Percentiles rank a stretch among this genome's conserved stretches.
Evolutionary conservation across 768 basidiomycete species (phyloP).

Genomic region (Rhodotorula sphaerocarpa): DNA sequence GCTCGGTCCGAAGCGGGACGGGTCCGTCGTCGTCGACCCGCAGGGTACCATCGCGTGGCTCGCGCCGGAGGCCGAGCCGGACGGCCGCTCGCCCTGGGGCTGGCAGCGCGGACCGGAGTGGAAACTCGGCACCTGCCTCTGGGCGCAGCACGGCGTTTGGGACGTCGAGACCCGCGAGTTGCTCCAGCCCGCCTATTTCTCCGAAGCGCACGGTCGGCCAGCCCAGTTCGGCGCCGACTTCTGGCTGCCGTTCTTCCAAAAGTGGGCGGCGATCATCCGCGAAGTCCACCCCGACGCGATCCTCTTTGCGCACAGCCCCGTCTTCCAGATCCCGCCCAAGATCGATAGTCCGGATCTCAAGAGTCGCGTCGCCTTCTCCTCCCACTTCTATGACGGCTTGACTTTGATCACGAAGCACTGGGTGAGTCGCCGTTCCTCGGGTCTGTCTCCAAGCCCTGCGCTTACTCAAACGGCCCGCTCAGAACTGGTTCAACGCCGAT

Average conservation of each 20-base stretch:
- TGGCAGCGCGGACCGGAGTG: slow-evolving; percentile 69
- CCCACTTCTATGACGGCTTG: slow-evolving; percentile 91
- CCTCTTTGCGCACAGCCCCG: slow-evolving; percentile 82
- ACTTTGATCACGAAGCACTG: slow-evolving; percentile 87
- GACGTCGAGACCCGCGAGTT: slow-evolving; percentile 59
- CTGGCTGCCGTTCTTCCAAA: slow-evolving; percentile 64
- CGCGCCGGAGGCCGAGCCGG: slow-evolving; percentile 47
- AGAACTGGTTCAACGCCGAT: slow-evolving; percentile 87
- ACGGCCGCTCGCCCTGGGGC: slow-evolving; percentile 58
- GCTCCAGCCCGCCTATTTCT: slow-evolving; percentile 69
- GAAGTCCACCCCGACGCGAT: slow-evolving; percentile 69
- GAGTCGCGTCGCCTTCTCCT: slow-evolving; percentile 63
- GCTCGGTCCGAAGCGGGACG: slow-evolving; percentile 66
- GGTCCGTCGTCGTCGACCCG: slow-evolving; percentile 74
- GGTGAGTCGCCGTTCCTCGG: slow-evolving; percentile 43
- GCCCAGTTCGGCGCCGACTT: slow-evolving; percentile 69
- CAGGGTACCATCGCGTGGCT: slow-evolving; percentile 72
- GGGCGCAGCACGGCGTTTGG: slow-evolving; percentile 88
- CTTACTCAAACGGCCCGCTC: not conserved
- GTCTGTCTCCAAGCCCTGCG: not conserved
- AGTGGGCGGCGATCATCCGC: slow-evolving; percentile 56
- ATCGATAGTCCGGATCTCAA: slow-evolving; percentile 46
- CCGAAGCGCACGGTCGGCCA: slow-evolving; percentile 2
- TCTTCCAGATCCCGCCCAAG: slow-evolving; percentile 69
- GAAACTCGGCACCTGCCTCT: slow-evolving; percentile 68